Base-by-base conservation (phyloP, 2,329 filamentous ascomycete genomes). In the Alternaria longipes region DNA sequence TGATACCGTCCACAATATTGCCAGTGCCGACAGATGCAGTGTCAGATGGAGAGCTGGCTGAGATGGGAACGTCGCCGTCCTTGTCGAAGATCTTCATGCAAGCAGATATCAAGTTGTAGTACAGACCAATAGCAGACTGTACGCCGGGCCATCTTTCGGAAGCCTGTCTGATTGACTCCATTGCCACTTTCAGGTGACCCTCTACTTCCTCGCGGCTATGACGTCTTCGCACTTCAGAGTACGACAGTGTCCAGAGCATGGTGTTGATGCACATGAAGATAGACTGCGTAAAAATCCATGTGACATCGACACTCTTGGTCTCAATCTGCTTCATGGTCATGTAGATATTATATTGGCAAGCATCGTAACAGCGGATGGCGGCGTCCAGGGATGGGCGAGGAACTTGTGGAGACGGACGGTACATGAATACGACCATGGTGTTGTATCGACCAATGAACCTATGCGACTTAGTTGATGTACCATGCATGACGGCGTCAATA, bases 201-300 rank as follows among this genome's bases (percentile, higher is more conserved):
- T 94, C 89, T 0, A 97, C 90, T 65, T 95, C 90, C 45, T 93
- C 89, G 20, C 89, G 87, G 4, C 85, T 78, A 74, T 97, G 90
- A 18, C 87, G 83, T 55, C 87, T 86, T 46, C 95, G 90, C 24
- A 98, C 89, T 66, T 94, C 91, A 4, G 90, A 86, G 73, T 97
- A 97, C 1, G 94, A 97, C 8, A 97, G 86, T 2, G 91, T 89
- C 95, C 95, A 99, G 1, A 99, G 85, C 51, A 97, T 86, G 5
- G 92, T 94, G 74, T 97, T 97, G 59, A 98, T 86, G 5, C 92
- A 89, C 88, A 96, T 95, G 81, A 96, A 97, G 41, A 98, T 86
- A 20, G 91, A 89, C 60, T 97, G 86, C 1, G 97, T 88, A 73
- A 97, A 97, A 44, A 97, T 90, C 94, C 94, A 98, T 1, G 94